Base-by-base conservation (phyloP, 257 asterid genomes). In the Solanum sparsipilum region DNA sequence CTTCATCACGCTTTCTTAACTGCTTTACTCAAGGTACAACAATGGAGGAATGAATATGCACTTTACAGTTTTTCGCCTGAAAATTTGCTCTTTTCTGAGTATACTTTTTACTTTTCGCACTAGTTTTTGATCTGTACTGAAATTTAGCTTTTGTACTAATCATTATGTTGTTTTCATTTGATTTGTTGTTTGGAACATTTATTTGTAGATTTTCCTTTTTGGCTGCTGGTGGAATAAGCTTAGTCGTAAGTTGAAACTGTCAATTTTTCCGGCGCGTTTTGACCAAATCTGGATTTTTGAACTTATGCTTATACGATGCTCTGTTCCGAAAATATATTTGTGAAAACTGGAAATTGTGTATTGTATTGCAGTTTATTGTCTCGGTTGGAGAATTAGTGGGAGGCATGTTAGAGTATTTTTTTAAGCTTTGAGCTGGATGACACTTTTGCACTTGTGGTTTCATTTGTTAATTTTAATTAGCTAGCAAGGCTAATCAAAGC, bases 11-110 rank as follows among this genome's bases (percentile, higher is more conserved):
- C 67, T 27, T 58, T 36, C 11, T 86, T 29, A 88, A 91, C 93
- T 87, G 92, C 91, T 87, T 5, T 89, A 48, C 67, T 87, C 87
- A 68, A 71, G 92, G 90, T 91, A 63, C 46, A 76, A 39, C 46
- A 76, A 39, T 65, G 79, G 29, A n/a, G 39, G 41, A 35, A 78
- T 78, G 82, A 65, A 65, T 65, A 65, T 65, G 18, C 48, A 52
- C 88, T 86, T 82, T 79, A 35, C 89, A 23, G 39, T 67, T 34
- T 85, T 34, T 79, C 25, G 32, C 27, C 83, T n/a, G 39, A 46
- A 68, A 86, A 9, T 58, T 84, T 44, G 56, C 72, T 10, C 21
- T 83, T 86, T 75, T 12, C 25, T 38, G 27, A 82, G 36, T n/a
- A 52, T 67, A 20, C 25, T 35, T 23, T 85, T 34, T 44, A 4